Evolutionary conservation across 164 flowering plant genomes (phyloP).

Genomic region (Warburgia ugandensis): DNA sequence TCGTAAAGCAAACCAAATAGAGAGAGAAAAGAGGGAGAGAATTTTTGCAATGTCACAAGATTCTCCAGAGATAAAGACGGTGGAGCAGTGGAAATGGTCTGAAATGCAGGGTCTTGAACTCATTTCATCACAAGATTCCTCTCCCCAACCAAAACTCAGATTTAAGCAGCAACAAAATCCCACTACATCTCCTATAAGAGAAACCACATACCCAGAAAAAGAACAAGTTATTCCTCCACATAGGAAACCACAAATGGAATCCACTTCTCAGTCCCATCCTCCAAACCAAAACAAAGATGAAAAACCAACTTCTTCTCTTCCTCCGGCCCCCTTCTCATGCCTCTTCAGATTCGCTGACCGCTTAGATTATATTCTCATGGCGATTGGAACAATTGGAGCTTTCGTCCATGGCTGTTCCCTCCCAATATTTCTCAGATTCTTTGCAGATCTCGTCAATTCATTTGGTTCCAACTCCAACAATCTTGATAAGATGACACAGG

Average conservation of each 20-base stretch:
- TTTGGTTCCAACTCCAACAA: constrained; percentile 81
- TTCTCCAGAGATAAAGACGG: constrained; percentile 57
- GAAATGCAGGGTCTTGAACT: constrained; percentile 79
- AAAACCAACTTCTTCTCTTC: constrained; percentile 36
- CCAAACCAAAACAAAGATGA: constrained; percentile 22
- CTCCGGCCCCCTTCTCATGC: constrained; percentile 49
- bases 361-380: constrained; percentile 75
- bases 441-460: constrained; percentile 97
- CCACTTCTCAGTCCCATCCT: too few relatives aligned
- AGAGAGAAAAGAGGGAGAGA: not conserved
- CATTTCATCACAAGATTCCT: constrained; percentile 12
- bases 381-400: constrained; percentile 79
- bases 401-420: constrained; percentile 88
- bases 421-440: constrained; percentile 90
- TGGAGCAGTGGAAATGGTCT: constrained; percentile 86
- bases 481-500: constrained; percentile 83
- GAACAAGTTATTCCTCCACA: too few relatives aligned
- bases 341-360: constrained; percentile 91
- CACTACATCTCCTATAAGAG: not conserved
- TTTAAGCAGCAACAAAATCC: constrained; percentile 4
- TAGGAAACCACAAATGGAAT: too few relatives aligned
- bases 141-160: not conserved
- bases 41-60: constrained; percentile 63
- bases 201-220: constrained; percentile 9
- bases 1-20: not conserved